Evolutionary conservation across 2,329 filamentous ascomycete genomes (phyloP).

Genomic region (Pyrenochaeta sp.): DNA sequence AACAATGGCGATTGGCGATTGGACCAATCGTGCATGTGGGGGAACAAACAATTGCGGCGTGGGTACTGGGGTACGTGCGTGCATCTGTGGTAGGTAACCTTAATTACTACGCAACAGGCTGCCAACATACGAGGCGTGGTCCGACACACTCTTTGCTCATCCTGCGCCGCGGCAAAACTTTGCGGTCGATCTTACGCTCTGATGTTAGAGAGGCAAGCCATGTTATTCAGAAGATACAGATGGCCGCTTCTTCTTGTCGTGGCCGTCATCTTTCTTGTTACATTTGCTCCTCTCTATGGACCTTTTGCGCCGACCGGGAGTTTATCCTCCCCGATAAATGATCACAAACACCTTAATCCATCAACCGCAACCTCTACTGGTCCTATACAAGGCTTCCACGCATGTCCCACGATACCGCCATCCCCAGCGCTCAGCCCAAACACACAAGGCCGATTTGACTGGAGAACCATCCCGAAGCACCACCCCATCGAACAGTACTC

Average conservation of each 20-base stretch:
- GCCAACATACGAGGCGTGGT: constrained; percentile 1
- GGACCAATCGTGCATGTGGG: no score
- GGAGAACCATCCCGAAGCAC: constrained; percentile 18
- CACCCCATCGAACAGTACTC: constrained; percentile 13
- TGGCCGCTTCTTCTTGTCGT: constrained; percentile 17
- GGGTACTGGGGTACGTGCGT: constrained; percentile 8
- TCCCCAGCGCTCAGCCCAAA: constrained; percentile 14
- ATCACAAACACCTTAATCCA: constrained; percentile 2
- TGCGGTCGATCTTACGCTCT: neutral
- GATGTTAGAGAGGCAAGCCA: constrained; percentile 10
- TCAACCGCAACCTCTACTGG: neutral
- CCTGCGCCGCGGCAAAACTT: constrained; percentile 1
- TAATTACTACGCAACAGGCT: no score
- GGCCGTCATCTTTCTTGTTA: constrained; percentile 11
- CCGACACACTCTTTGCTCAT: constrained; percentile 6
- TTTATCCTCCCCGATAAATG: constrained; percentile 7
- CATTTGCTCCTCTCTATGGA: constrained; percentile 14
- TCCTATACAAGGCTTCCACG: constrained; percentile 7
- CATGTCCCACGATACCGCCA: constrained; percentile 17
- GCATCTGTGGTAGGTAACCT: no score
- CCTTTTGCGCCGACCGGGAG: constrained; percentile 9
- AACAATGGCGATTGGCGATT: neutral
- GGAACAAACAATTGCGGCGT: constrained; percentile 12
- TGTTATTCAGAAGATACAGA: constrained; percentile 20
- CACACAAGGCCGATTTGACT: constrained; percentile 21